Base-by-base conservation (phyloP, 1,139 yeast species). In the Zygoascus sp. region DNA sequence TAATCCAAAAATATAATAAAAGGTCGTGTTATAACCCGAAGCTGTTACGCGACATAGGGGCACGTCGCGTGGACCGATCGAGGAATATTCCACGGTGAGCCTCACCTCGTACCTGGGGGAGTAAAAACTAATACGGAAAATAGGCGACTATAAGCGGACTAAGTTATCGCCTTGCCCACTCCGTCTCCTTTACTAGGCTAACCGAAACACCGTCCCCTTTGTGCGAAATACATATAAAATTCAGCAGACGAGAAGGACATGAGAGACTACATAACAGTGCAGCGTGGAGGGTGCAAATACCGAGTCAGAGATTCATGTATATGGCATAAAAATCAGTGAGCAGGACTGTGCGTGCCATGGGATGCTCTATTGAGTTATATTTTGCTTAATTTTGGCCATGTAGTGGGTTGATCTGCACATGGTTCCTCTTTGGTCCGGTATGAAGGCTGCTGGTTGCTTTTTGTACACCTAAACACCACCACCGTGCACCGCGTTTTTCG, bases 381-480 rank as follows among this genome's bases (percentile, higher is more conserved):
- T 30, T 30, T 13, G 15, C 34, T 30, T 13, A n/a, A 13, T 11
- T n/a, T 30, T 13, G 34, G 17, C 15, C 16, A 13, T 15, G 8
- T 15, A 16, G 16, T 30, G 17, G 11, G 34, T 30, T 15, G 34
- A 30, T 30, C 34, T 7, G 17, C 13, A 30, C 16, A 9, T 30
- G 34, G 16, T 30, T 30, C 34, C 34, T 30, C 16, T 30, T 30
- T 30, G 10, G 34, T 30, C n/a, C 34, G 34, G 34, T 19, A 19
- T 35, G 39, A n/a, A 35, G 39, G 39, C 39, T 20, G 23, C 13
- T 20, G 39, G 11, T 35, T 35, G 25, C 39, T 35, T 35, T 35
- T 35, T 20, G 25, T n/a, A 35, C 39, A 35, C 39, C 39, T 20
- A 35, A 35, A 35, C 39, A 35, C 39, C 39, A 35, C 39, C 19